Conservation (phyloP, 495 filamentous ascomycete genomes). For the Hypoxylon fuscum region DNA sequence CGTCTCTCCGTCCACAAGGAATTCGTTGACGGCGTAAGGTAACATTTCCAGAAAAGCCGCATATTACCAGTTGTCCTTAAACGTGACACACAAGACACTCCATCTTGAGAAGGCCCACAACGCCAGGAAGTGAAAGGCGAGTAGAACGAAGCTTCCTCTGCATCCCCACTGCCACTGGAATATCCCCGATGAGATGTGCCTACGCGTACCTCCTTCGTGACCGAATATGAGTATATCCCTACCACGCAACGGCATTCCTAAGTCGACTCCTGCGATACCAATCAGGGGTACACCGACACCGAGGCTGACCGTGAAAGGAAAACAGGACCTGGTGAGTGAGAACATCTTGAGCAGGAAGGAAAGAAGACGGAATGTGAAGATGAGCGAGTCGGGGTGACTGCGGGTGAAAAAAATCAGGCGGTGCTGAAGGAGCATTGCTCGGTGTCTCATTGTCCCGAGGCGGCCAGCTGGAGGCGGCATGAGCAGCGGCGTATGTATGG, state of each 20-base stretch:
- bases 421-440: slow-evolving; percentile 43
- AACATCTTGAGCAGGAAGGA: slow-evolving; percentile 52
- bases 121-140: slow-evolving; percentile 50
- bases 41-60: neutral
- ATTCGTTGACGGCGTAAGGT: too few species aligned
- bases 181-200: slow-evolving; percentile 12
- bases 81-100: slow-evolving; percentile 50
- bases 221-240: slow-evolving; percentile 11
- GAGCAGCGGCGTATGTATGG: slow-evolving; percentile 58
- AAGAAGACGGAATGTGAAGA: slow-evolving; percentile 43
- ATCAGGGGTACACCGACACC: slow-evolving; percentile 47
- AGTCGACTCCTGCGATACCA: slow-evolving; percentile 50
- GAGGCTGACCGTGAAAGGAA: slow-evolving; percentile 53
- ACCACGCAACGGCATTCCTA: slow-evolving; percentile 37
- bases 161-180: slow-evolving; percentile 45
- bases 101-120: slow-evolving; percentile 48
- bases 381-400: slow-evolving; percentile 30
- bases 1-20: too few species aligned
- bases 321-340: slow-evolving; percentile 53
- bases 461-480: slow-evolving; percentile 65
- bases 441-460: slow-evolving; percentile 49
- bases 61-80: slow-evolving; percentile 44
- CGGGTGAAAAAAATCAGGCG: slow-evolving; percentile 28
- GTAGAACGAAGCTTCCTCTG: slow-evolving; percentile 47
- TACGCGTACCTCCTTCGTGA: slow-evolving; percentile 20